A percentile compares a stretch with the other conserved stretches of the same genome.
Conservation (phyloP, 2,329 filamentous ascomycete species). For the Aspergillus puulaauensis region DNA sequence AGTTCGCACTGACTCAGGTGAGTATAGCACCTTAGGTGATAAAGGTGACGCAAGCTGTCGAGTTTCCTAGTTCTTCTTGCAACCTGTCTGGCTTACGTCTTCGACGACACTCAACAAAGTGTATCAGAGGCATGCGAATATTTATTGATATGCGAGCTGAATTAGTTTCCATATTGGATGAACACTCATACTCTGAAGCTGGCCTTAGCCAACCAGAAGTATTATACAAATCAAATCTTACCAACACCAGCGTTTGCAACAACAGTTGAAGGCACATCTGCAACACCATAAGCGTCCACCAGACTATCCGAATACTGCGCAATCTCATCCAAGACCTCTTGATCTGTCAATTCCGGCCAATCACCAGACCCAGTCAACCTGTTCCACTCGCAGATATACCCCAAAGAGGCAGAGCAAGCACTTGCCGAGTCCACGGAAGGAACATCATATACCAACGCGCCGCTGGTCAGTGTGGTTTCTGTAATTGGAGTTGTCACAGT, state of each 20-base stretch:
- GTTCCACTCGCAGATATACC: slow-evolving; percentile 17
- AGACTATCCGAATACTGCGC: slow-evolving; percentile 1
- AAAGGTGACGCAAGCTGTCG: too few relatives aligned
- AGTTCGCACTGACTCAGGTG: too few relatives aligned
- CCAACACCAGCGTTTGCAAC: slow-evolving; percentile 17
- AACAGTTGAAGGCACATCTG: slow-evolving; percentile 15
- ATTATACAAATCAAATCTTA: slow-evolving; percentile 7
- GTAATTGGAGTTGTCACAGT: slow-evolving; percentile 44
- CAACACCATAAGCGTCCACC: slow-evolving; percentile 8
- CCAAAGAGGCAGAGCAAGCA: slow-evolving; percentile 4
- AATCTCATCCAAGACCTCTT: slow-evolving; percentile 5
- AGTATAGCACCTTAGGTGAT: too few relatives aligned
- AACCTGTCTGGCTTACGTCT: too few relatives aligned
- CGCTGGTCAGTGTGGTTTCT: slow-evolving; percentile 10
- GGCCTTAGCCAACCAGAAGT: background rate
- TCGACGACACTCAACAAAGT: too few relatives aligned
- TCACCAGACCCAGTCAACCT: slow-evolving; percentile 5
- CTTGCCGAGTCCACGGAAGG: slow-evolving; percentile 6
- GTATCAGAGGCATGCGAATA: too few relatives aligned
- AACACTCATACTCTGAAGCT: background rate
- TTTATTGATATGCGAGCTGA: too few relatives aligned
- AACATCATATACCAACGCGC: slow-evolving; percentile 13
- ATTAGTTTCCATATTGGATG: too few relatives aligned
- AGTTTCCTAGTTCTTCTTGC: too few relatives aligned
- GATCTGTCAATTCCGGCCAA: slow-evolving; percentile 7